These are phyloP conservation scores for Talaromyces wortmannii DNA, from an alignment of 495 filamentous ascomycete genomes.

Conservation along the genomic window DNA sequence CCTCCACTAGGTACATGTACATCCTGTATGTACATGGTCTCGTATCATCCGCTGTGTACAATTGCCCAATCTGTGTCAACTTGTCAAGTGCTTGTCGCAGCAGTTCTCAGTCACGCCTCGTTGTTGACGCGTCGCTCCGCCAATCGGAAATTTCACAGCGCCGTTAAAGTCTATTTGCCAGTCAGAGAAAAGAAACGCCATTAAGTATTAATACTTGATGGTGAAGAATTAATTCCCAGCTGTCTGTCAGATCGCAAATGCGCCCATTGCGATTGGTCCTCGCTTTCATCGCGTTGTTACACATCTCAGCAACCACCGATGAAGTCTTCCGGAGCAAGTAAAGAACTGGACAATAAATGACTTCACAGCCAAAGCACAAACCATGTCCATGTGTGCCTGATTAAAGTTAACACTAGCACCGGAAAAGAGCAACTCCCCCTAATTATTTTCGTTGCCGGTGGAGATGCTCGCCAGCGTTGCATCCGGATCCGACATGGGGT, in stretches of 20 bases:
- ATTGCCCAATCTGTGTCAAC: too few relatives aligned
- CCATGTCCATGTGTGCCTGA: neutral
- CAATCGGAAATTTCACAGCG: neutral
- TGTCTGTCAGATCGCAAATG: too few relatives aligned
- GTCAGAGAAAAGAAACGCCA: neutral
- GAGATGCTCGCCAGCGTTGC: neutral
- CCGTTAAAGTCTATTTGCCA: neutral
- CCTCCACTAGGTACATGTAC: too few relatives aligned
- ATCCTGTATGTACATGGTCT: too few relatives aligned
- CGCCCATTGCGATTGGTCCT: too few relatives aligned
- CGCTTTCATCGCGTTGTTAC: too few relatives aligned
- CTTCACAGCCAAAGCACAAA: neutral
- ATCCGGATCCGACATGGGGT: neutral
- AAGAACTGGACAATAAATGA: neutral
- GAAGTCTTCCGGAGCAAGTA: too few relatives aligned
- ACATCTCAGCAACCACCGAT: too few relatives aligned
- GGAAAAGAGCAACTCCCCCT: neutral
- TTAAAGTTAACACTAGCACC: neutral
- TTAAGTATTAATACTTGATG: too few relatives aligned
- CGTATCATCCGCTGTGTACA: too few relatives aligned
- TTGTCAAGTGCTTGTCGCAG: too few relatives aligned
- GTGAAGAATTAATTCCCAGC: too few relatives aligned
- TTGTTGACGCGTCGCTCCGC: neutral
- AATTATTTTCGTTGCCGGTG: neutral
- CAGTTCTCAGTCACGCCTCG: neutral